Evolutionary conservation across 2,329 filamentous ascomycete species (phyloP).

Genomic region (Diaporthe destruens): DNA sequence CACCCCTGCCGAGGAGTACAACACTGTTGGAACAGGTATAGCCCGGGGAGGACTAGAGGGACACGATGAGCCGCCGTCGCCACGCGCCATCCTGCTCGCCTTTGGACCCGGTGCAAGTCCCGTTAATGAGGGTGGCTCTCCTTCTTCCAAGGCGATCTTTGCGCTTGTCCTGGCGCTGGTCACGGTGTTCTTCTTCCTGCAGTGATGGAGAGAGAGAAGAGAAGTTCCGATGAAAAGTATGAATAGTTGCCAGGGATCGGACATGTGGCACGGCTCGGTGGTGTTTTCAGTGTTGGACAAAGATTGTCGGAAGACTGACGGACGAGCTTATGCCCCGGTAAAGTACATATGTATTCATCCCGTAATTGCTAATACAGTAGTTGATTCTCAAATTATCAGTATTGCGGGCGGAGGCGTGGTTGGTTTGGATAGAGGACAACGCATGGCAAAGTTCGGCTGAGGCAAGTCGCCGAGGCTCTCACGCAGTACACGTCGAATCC

Average conservation of each 20-base stretch:
- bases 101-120: no score
- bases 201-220: neutral
- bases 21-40: neutral
- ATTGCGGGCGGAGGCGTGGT: neutral
- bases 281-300: neutral
- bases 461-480: neutral
- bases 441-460: neutral
- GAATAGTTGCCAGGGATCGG: neutral
- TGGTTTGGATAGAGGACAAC: neutral
- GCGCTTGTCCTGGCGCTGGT: conserved; percentile 6
- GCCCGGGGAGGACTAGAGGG: neutral
- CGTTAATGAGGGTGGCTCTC: neutral
- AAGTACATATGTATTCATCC: neutral
- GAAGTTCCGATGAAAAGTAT: neutral
- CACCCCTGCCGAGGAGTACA: neutral
- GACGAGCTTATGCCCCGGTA: neutral
- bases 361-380: conserved; percentile 15
- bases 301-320: neutral
- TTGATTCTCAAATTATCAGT: neutral
- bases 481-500: neutral
- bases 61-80: neutral
- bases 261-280: no score
- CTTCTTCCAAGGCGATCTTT: conserved; percentile 1
- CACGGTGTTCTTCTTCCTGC: neutral
- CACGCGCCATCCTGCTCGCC: neutral